Conservation (phyloP, 345 rosid genomes). For the Adansonia digitata region DNA sequence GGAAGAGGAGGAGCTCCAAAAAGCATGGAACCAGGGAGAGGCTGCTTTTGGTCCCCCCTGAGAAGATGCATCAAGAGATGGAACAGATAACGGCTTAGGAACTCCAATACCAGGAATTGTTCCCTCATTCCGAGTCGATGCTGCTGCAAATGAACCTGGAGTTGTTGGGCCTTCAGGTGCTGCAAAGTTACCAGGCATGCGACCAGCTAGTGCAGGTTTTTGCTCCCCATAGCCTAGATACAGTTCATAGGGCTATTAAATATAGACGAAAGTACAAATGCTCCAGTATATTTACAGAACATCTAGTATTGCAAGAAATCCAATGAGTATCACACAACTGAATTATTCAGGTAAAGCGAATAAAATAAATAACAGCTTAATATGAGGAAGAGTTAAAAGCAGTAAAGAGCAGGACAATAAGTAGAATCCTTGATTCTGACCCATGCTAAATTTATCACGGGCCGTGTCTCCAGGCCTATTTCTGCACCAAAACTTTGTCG, state of each 20-base stretch:
- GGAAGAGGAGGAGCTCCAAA: slow-evolving; percentile 91
- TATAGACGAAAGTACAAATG: background rate
- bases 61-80: slow-evolving; percentile 56
- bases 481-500: slow-evolving; percentile 98
- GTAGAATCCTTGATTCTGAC: slow-evolving; percentile 68
- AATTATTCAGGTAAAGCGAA: background rate
- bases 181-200: slow-evolving; percentile 67
- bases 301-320: background rate
- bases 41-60: slow-evolving; percentile 85
- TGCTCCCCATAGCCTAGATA: slow-evolving; percentile 76
- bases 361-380: background rate
- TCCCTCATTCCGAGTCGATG: slow-evolving; percentile 82
- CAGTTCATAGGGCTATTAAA: background rate
- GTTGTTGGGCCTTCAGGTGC: slow-evolving; percentile 63
- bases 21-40: slow-evolving; percentile 57
- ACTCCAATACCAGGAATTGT: slow-evolving; percentile 93
- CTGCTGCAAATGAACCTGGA: slow-evolving; percentile 82
- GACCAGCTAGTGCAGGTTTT: slow-evolving; percentile 62
- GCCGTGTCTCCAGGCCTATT: slow-evolving; percentile 92
- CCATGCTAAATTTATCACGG: slow-evolving; percentile 67
- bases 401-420: background rate
- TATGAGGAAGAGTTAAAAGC: background rate
- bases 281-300: background rate
- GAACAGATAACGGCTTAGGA: slow-evolving; percentile 66
- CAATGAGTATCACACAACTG: background rate